These are phyloP conservation scores for Yarrowia divulgata DNA, from an alignment of 805 yeast species.

Conservation along the genomic window DNA sequence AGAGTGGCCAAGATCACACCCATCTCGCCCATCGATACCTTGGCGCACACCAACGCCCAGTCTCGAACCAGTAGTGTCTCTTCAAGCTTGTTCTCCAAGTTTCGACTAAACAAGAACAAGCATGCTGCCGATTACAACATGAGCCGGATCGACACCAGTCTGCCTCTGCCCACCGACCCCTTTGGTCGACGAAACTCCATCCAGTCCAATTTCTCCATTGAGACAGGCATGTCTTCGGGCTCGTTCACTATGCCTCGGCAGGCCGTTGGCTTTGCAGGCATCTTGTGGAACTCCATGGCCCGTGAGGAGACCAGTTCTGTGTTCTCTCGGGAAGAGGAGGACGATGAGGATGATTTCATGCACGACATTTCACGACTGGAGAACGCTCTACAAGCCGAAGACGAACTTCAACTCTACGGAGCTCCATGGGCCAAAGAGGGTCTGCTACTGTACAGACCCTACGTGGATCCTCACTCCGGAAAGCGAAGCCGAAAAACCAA, in stretches of 20 bases:
- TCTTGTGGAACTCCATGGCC: slow-evolving; percentile 48
- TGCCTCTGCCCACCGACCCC: slow-evolving; percentile 9
- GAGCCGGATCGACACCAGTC: slow-evolving; percentile 24
- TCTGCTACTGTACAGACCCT: slow-evolving; percentile 54
- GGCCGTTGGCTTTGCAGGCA: slow-evolving; percentile 49
- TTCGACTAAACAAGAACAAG: slow-evolving; percentile 22
- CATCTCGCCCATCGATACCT: slow-evolving; percentile 6
- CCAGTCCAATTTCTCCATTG: slow-evolving; percentile 52
- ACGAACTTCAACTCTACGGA: slow-evolving; percentile 68
- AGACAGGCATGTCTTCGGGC: slow-evolving; percentile 47
- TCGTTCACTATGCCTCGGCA: slow-evolving; percentile 47
- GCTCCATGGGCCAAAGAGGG: slow-evolving; percentile 86
- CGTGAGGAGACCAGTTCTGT: slow-evolving; percentile 43
- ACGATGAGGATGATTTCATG: slow-evolving; percentile 44
- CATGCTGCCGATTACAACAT: slow-evolving; percentile 21
- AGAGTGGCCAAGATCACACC: slow-evolving; percentile 24
- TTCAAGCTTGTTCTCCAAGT: slow-evolving; percentile 21
- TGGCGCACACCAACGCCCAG: slow-evolving; percentile 21
- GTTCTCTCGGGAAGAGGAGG: slow-evolving; percentile 44
- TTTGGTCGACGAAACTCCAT: slow-evolving; percentile 42
- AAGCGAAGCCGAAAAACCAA: slow-evolving; percentile 47
- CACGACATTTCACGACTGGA: slow-evolving; percentile 47
- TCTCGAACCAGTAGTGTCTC: background rate
- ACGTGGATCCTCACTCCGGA: slow-evolving; percentile 46
- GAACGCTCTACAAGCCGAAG: slow-evolving; percentile 59